A percentile compares a stretch with the other conserved stretches of the same genome.
Evolutionary conservation across 257 asterid species (phyloP).

Genomic region (Capsicum chinense): DNA sequence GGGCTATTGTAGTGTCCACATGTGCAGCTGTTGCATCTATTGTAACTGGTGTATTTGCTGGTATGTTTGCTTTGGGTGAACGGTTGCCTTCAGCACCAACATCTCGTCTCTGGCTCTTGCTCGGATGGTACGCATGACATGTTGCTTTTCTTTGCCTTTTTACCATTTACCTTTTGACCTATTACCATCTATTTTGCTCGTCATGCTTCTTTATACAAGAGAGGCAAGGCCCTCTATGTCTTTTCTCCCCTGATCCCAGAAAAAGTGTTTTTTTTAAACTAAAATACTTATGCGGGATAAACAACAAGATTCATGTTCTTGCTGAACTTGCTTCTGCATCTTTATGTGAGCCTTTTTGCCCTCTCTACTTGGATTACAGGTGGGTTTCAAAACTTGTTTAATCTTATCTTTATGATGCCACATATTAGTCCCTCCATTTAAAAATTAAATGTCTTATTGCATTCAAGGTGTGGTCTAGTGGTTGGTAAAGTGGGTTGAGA

Average conservation of each 20-base stretch:
- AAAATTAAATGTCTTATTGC: not conserved
- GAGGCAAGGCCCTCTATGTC: not conserved
- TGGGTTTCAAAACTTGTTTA: not conserved
- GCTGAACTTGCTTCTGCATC: not conserved
- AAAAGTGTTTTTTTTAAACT: not conserved
- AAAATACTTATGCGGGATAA: not conserved
- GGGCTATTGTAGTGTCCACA: conserved; percentile 96
- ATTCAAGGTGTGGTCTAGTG: not conserved
- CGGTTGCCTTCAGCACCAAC: conserved; percentile 78
- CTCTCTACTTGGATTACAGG: not conserved
- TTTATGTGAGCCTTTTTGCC: not conserved
- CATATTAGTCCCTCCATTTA: not conserved
- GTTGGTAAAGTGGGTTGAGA: not conserved
- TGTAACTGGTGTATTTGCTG: conserved; percentile 94
- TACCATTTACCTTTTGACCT: not conserved
- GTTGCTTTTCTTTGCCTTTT: conserved; percentile 18
- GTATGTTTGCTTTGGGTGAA: conserved; percentile 97
- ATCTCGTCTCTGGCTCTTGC: conserved; percentile 76
- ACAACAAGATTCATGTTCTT: conserved; percentile 10
- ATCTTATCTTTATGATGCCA: not conserved
- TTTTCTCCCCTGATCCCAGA: not conserved
- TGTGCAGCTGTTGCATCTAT: conserved; percentile 99
- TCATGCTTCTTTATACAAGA: not conserved
- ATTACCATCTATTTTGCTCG: not conserved
- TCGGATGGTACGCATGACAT: conserved; percentile 74